Conservation (phyloP, 345 rosid genomes). For the Melaleuca quinquenervia region DNA sequence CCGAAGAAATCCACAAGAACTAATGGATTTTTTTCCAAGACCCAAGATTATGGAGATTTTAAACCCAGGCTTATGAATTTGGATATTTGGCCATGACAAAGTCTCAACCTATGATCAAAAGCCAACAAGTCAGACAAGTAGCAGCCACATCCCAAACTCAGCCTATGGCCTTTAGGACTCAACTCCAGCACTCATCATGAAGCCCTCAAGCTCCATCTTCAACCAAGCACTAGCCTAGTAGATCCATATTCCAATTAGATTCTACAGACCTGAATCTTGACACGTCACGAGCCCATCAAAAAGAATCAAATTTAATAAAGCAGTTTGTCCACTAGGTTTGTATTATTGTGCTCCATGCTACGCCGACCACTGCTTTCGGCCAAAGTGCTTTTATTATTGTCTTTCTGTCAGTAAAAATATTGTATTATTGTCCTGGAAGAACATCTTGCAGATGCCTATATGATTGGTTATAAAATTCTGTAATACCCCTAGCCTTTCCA, state of each 20-base stretch:
- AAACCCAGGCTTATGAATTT: not conserved
- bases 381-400: not conserved
- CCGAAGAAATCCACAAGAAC: not conserved
- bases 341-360: not conserved
- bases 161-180: not conserved
- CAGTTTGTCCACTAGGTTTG: not conserved
- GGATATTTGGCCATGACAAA: not conserved
- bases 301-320: not conserved
- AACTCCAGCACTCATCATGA: not conserved
- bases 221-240: not conserved
- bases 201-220: not conserved
- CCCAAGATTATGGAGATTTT: not conserved
- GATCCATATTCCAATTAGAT: not conserved
- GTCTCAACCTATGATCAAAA: not conserved
- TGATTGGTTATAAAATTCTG: not conserved
- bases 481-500: not conserved
- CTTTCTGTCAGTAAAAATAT: not conserved
- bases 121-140: not conserved
- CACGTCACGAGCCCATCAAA: not conserved
- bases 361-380: not conserved
- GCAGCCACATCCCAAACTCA: not conserved
- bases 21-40: not conserved
- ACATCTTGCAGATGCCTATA: not conserved
- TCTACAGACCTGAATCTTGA: not conserved
- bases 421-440: not conserved